phyloP scores from a whole-genome alignment of 1,284 basidiomycete genomes.

The Cryptococcus jaspeensis region DNA sequence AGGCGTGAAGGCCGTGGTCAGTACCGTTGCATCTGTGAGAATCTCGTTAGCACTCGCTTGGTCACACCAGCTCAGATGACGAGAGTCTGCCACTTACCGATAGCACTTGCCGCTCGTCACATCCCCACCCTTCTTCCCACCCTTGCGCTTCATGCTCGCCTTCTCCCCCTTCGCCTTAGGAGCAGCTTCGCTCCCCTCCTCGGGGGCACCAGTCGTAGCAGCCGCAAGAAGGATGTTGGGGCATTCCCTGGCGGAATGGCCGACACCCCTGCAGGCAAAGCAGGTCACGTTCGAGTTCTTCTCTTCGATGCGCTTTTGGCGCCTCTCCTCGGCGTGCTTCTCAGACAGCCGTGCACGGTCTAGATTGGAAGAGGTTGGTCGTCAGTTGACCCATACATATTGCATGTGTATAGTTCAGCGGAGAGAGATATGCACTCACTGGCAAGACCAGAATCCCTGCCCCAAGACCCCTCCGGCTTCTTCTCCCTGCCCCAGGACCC shows the following conservation, averaged over 20 bases:
- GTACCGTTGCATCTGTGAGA: conserved; percentile 73
- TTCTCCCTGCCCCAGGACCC: conserved; percentile 33
- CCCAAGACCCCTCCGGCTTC: conserved; percentile 28
- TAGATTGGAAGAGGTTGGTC: conserved; percentile 1
- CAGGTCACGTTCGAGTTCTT: conserved; percentile 66
- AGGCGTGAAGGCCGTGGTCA: conserved; percentile 73
- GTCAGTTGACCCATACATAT: background rate
- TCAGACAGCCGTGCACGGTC: conserved; percentile 28
- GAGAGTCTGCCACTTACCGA: conserved; percentile 56
- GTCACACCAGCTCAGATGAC: background rate
- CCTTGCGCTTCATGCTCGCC: conserved; percentile 41
- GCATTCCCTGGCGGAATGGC: conserved; percentile 82
- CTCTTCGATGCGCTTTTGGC: conserved; percentile 66
- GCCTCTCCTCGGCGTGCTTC: conserved; percentile 60
- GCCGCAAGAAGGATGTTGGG: conserved; percentile 56
- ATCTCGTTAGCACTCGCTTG: background rate
- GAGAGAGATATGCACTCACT: conserved; percentile 31
- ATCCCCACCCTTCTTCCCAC: conserved; percentile 43
- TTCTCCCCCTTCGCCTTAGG: conserved; percentile 29
- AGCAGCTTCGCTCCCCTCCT: conserved; percentile 12
- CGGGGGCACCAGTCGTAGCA: conserved; percentile 4
- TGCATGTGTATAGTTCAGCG: background rate
- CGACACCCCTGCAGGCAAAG: conserved; percentile 81
- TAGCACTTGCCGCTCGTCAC: conserved; percentile 72
- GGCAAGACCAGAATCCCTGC: conserved; percentile 42